These are phyloP conservation scores for Globisporangium barbulae DNA, from an alignment of 352 stramenopile genomes.

Conservation along the genomic window DNA sequence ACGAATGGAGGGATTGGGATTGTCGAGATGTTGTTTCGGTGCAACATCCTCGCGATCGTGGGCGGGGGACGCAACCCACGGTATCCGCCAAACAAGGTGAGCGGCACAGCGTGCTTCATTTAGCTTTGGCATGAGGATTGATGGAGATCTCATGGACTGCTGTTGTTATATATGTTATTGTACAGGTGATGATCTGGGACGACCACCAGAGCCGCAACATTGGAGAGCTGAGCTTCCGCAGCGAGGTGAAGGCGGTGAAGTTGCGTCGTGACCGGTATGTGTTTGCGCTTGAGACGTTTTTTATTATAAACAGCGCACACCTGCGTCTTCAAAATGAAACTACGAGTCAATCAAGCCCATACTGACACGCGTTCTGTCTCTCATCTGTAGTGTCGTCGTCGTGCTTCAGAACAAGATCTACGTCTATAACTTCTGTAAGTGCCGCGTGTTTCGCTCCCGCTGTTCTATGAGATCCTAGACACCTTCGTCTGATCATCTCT, in stretches of 20 bases:
- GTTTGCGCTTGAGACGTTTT: neutral
- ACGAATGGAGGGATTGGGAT: constrained; percentile 95
- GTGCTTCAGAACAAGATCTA: constrained; percentile 97
- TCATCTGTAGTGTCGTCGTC: constrained; percentile 89
- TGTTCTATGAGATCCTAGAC: neutral
- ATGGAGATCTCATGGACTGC: neutral
- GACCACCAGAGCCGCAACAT: constrained; percentile 98
- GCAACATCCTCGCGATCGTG: constrained; percentile 97
- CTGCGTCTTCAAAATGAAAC: neutral
- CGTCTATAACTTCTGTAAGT: constrained; percentile 96
- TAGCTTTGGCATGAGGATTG: neutral
- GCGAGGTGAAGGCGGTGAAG: constrained; percentile 95
- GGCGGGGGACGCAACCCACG: constrained; percentile 89
- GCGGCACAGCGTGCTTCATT: neutral
- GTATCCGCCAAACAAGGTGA: constrained; percentile 95
- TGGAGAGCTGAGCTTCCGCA: constrained; percentile 97
- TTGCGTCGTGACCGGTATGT: constrained; percentile 91
- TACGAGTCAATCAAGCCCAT: neutral
- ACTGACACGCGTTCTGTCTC: neutral
- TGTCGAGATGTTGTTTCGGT: constrained; percentile 99
- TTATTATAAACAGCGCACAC: neutral
- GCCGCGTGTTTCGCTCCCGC: neutral
- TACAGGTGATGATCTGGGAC: constrained; percentile 98
- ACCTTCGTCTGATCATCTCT: constrained; percentile 10
- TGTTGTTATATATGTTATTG: neutral